These are phyloP conservation scores for Paulinella micropora DNA, from an alignment of 78 protist genomes.

Conservation along the genomic window DNA sequence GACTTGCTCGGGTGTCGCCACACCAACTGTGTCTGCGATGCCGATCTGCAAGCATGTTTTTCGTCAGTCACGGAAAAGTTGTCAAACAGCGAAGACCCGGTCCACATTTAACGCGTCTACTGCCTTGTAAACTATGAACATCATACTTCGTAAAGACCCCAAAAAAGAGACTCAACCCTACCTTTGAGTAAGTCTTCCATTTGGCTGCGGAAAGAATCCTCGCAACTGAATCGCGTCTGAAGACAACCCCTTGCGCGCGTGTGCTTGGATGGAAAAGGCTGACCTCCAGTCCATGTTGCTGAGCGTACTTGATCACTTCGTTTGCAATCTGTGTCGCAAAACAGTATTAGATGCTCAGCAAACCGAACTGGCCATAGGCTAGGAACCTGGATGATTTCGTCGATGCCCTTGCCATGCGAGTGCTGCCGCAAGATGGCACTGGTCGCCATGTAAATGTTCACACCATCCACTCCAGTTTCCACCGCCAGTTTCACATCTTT, in stretches of 20 bases:
- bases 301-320: constrained; percentile 36
- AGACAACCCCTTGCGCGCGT: neutral
- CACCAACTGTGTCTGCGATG: constrained; percentile 1
- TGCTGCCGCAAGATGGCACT: constrained; percentile 21
- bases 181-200: neutral
- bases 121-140: no score
- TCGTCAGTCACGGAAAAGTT: no score
- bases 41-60: no score
- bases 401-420: constrained; percentile 60
- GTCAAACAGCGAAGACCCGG: no score
- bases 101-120: no score
- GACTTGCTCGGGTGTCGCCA: neutral
- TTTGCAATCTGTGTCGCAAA: constrained; percentile 38
- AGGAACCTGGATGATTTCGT: no score
- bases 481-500: neutral
- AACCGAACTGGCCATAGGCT: no score
- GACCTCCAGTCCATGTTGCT: constrained; percentile 36
- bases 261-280: neutral
- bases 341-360: no score
- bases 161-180: no score
- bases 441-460: constrained; percentile 54
- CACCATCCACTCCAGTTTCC: constrained; percentile 13
- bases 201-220: constrained; percentile 51
- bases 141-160: no score
- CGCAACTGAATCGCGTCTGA: constrained; percentile 44